These are phyloP conservation scores for Kazachstania kunashirensis DNA, from an alignment of 805 yeast species.

Conservation along the genomic window DNA sequence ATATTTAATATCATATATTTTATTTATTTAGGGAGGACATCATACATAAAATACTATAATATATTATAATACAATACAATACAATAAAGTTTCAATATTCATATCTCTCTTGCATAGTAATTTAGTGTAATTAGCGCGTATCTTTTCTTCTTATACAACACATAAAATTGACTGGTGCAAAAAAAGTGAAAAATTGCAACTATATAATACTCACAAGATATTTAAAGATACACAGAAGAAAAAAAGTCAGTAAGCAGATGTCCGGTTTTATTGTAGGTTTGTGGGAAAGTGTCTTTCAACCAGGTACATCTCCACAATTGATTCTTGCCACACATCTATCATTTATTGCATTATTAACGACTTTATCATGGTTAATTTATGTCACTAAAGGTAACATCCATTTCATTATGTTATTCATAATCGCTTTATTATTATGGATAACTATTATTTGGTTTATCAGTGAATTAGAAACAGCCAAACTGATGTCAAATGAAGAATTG, in stretches of 20 bases:
- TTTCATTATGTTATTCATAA: constrained; percentile 41
- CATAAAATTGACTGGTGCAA: too few species aligned
- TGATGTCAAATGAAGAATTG: constrained; percentile 23
- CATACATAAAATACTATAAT: too few species aligned
- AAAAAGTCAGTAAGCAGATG: constrained; percentile 9
- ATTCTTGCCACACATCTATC: constrained; percentile 83
- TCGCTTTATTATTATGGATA: constrained; percentile 62
- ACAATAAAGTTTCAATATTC: too few species aligned
- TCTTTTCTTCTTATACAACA: too few species aligned
- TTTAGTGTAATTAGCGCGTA: too few species aligned
- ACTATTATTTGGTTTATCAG: constrained; percentile 79
- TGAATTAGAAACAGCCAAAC: constrained; percentile 45
- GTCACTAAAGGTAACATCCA: constrained; percentile 59
- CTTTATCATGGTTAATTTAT: constrained; percentile 46
- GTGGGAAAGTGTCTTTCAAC: constrained; percentile 87
- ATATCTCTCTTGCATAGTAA: too few species aligned
- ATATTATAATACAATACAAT: too few species aligned
- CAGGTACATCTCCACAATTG: constrained; percentile 87
- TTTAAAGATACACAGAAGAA: too few species aligned
- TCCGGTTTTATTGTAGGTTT: constrained; percentile 38
- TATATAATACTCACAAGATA: too few species aligned
- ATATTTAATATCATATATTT: too few species aligned
- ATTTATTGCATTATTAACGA: constrained; percentile 51
- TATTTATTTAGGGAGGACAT: too few species aligned
- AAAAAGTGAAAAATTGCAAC: too few species aligned